A percentile compares a stretch with the other conserved stretches of the same genome.
Conservation (phyloP, 768 basidiomycete genomes). For the Phanerochaete carnosa region DNA sequence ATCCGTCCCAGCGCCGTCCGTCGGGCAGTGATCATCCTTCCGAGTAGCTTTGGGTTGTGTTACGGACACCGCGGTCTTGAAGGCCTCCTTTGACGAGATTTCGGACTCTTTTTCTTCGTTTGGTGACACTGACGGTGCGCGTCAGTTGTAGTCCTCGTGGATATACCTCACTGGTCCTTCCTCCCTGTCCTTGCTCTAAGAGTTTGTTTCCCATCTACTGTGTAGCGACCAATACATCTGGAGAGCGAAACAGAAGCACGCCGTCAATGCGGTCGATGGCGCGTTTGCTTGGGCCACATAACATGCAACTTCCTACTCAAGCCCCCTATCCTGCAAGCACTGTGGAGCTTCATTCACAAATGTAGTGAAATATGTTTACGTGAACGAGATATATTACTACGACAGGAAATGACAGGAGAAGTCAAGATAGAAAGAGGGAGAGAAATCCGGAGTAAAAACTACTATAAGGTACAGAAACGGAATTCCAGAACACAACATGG, state of each 20-base stretch:
- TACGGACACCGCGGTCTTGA: background rate
- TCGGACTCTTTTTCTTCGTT: background rate
- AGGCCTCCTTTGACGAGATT: background rate
- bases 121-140: background rate
- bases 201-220: background rate
- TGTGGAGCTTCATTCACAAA: too few species aligned
- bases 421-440: background rate
- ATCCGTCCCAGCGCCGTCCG: background rate
- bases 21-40: background rate
- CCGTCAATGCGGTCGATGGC: background rate
- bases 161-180: background rate
- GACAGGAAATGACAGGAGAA: background rate
- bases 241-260: background rate
- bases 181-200: background rate
- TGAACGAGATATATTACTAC: too few species aligned
- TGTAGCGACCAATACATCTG: background rate
- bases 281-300: too few species aligned
- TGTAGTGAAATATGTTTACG: too few species aligned
- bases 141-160: background rate
- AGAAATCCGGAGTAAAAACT: background rate
- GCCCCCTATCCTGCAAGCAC: too few species aligned
- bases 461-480: background rate
- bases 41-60: background rate
- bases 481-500: background rate
- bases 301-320: too few species aligned